phyloP scores from a whole-genome alignment of 768 basidiomycete genomes.

The Rhizopogon sp. region DNA sequence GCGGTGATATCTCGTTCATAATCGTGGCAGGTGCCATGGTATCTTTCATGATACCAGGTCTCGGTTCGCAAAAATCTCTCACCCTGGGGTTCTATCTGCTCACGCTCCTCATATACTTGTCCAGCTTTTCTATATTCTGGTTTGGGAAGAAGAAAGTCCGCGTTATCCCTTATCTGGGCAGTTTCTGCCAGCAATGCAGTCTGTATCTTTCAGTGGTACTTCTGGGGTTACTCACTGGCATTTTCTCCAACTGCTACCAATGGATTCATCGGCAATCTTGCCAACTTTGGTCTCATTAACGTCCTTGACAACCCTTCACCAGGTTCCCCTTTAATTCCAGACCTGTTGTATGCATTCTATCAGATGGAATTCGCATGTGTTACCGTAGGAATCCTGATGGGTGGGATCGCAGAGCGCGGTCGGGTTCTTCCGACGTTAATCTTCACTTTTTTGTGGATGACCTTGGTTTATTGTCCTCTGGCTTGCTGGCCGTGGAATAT shows the following conservation, averaged over 20 bases:
- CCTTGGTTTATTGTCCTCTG: slow-evolving; percentile 82
- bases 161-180: slow-evolving; percentile 69
- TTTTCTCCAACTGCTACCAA: slow-evolving; percentile 76
- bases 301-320: slow-evolving; percentile 72
- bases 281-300: slow-evolving; percentile 68
- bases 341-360: slow-evolving; percentile 80
- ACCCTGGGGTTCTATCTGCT: background rate
- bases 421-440: slow-evolving; percentile 78
- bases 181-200: slow-evolving; percentile 70
- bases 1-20: slow-evolving; percentile 70
- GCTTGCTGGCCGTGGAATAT: slow-evolving; percentile 82
- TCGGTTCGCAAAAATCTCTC: slow-evolving; percentile 37
- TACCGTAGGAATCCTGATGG: slow-evolving; percentile 71
- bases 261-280: slow-evolving; percentile 75
- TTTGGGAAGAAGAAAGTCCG: slow-evolving; percentile 64
- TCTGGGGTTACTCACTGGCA: slow-evolving; percentile 81
- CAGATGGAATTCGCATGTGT: slow-evolving; percentile 86
- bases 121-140: slow-evolving; percentile 73
- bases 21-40: slow-evolving; percentile 66
- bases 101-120: background rate
- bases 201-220: slow-evolving; percentile 77
- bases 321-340: slow-evolving; percentile 77
- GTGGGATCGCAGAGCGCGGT: slow-evolving; percentile 83
- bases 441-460: slow-evolving; percentile 81
- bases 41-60: slow-evolving; percentile 72